phyloP scores from a whole-genome alignment of 345 rosid species.

The Nephelium lappaceum region DNA sequence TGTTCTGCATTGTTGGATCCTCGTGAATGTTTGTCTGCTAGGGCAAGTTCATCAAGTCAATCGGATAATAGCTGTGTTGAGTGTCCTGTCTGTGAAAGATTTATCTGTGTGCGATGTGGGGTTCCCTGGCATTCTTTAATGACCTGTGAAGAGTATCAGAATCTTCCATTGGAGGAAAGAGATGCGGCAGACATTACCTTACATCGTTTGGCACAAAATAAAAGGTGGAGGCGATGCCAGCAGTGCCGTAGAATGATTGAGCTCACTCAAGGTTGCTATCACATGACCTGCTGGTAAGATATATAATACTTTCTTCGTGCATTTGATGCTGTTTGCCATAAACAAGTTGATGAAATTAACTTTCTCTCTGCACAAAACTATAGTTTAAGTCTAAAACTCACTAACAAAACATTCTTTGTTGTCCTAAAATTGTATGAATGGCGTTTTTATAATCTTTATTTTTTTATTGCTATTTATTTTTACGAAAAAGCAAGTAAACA shows the following conservation, averaged over 20 bases:
- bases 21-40: slow-evolving; percentile 64
- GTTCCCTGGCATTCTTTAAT: slow-evolving; percentile 94
- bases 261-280: slow-evolving; percentile 91
- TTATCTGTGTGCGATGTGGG: slow-evolving; percentile 80
- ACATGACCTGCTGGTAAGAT: slow-evolving; percentile 93
- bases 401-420: background rate
- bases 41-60: slow-evolving; percentile 79
- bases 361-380: background rate
- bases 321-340: background rate
- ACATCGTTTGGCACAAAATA: slow-evolving; percentile 80
- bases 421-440: background rate
- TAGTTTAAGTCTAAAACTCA: background rate
- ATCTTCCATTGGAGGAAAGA: slow-evolving; percentile 82
- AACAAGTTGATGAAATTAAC: background rate
- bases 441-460: background rate
- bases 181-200: slow-evolving; percentile 78
- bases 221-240: slow-evolving; percentile 94
- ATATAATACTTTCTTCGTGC: background rate
- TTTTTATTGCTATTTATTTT: background rate
- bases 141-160: slow-evolving; percentile 89
- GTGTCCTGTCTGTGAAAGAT: slow-evolving; percentile 89
- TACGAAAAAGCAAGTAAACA: background rate
- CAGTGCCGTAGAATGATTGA: slow-evolving; percentile 92
- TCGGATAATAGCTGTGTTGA: slow-evolving; percentile 69
- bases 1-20: slow-evolving; percentile 84